Base-by-base conservation (phyloP, 78 protist genomes). In the Tieghemostelium lacteum region DNA sequence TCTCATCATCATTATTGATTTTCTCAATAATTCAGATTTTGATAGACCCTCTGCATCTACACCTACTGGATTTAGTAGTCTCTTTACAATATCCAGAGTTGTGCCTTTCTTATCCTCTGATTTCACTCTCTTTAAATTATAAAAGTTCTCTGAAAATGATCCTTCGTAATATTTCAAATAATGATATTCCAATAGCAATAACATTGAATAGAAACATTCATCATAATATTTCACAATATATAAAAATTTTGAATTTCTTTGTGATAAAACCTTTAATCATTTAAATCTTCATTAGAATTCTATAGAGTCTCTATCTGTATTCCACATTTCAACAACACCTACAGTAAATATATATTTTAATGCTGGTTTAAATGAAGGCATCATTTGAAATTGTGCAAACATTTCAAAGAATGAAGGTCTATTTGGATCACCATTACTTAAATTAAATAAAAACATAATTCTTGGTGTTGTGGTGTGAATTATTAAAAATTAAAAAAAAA, bases 331-430 rank as follows among this genome's bases (percentile, higher is more conserved):
- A n/a, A n/a, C n/a, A n/a, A n/a, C n/a, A 49, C 65, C 2, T 37
- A 70, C 93, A 40, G 54, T 63, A 37, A 88, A 88, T 66, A 88
- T 88, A 71, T 88, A 88, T 49, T 71, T 75, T 24, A 88, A 31
- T 16, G 93, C 93, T 24, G 93, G 93, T 88, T 88, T 88, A 20
- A 88, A 77, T 8, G 93, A 77, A 3, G 93, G 93, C 93, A 88
- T 88, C 93, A 88, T 88, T 24, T 88, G 88, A 60, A 42, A 64
- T 45, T 88, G 93, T 22, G 85, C 85, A 64, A 88, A 70, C 93
- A 88, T 88, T 67, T 88, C 93, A 88, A 88, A 88, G 71, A 88
- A 88, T 49, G 93, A 88, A 33, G 93, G 93, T 45, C 93, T 61
- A 69, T 83, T 83, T 7, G 91, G 91, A 60, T 83, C 91, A 40